Percentiles rank a stretch among this genome's conserved stretches.
Evolutionary conservation across 164 flowering plant genomes (phyloP).

Genomic region (Hamamelis virginiana): DNA sequence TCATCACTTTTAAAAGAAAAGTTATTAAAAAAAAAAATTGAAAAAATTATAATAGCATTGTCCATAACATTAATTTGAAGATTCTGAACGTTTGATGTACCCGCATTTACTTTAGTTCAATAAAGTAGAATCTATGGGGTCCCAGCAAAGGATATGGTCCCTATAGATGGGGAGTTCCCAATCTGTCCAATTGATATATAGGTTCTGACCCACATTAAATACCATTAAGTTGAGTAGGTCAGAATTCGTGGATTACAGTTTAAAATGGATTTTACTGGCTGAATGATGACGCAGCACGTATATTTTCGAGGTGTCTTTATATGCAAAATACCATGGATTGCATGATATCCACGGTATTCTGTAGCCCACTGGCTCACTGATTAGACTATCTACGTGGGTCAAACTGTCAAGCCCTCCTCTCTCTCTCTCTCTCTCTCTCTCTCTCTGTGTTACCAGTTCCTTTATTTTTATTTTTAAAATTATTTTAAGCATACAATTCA

Average conservation of each 20-base stretch:
- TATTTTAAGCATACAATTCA: too few relatives aligned
- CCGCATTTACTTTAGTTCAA: background rate
- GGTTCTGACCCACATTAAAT: slow-evolving; percentile 17
- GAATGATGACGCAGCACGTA: slow-evolving; percentile 15
- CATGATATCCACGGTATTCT: slow-evolving; percentile 15
- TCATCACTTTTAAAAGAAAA: too few relatives aligned
- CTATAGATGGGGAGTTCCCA: slow-evolving; percentile 2
- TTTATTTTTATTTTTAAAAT: too few relatives aligned
- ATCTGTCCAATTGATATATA: slow-evolving; percentile 2
- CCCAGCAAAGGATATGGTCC: slow-evolving; percentile 8
- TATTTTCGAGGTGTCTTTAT: slow-evolving; percentile 22
- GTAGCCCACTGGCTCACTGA: slow-evolving; percentile 1
- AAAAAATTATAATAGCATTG: too few relatives aligned
- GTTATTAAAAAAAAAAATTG: too few relatives aligned
- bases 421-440: too few relatives aligned
- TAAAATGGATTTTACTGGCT: slow-evolving; percentile 14
- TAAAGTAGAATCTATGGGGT: slow-evolving; percentile 11
- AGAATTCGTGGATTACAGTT: slow-evolving; percentile 2
- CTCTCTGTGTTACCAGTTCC: too few relatives aligned
- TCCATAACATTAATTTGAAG: too few relatives aligned
- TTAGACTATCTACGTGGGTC: too few relatives aligned
- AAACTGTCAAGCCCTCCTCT: too few relatives aligned
- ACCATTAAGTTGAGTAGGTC: slow-evolving; percentile 8
- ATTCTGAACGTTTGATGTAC: slow-evolving; percentile 7
- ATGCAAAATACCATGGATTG: slow-evolving; percentile 20